A percentile compares a stretch with the other conserved stretches of the same genome.
Conservation (phyloP, 371 early-diverging fungal species). For the Lichtheimia corymbifera region DNA sequence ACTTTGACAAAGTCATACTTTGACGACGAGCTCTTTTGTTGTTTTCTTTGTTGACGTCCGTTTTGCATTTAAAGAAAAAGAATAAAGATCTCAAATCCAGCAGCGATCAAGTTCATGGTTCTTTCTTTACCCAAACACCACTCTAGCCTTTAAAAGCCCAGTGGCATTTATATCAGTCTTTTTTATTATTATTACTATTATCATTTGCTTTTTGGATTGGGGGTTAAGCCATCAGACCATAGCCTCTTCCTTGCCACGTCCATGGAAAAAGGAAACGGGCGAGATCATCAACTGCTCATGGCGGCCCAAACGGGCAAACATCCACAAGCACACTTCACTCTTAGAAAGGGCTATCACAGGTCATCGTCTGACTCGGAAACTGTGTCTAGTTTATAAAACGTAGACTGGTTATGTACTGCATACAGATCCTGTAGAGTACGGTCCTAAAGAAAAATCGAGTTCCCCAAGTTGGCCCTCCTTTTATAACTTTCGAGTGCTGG, state of each 20-base stretch:
- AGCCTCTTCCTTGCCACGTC: slow-evolving; percentile 44
- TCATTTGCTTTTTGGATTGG: too few species aligned
- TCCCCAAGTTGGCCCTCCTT: slow-evolving; percentile 16
- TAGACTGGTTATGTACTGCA: slow-evolving; percentile 53
- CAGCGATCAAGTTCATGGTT: too few species aligned
- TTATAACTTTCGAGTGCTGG: slow-evolving; percentile 26
- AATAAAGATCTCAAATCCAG: too few species aligned
- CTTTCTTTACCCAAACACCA: too few species aligned
- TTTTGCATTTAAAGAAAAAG: too few species aligned
- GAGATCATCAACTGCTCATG: slow-evolving; percentile 41
- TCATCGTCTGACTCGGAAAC: slow-evolving; percentile 48
- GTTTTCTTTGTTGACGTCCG: not conserved
- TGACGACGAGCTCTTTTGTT: slow-evolving; percentile 33
- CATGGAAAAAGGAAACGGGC: slow-evolving; percentile 36
- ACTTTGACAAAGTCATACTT: slow-evolving; percentile 50
- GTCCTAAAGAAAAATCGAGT: slow-evolving; percentile 43
- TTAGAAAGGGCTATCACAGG: slow-evolving; percentile 40
- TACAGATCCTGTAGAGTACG: slow-evolving; percentile 60
- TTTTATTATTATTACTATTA: too few species aligned
- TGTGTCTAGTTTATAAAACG: slow-evolving; percentile 53
- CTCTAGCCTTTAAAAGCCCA: too few species aligned
- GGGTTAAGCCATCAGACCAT: slow-evolving; percentile 33
- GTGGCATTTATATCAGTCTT: too few species aligned
- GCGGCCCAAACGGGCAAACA: slow-evolving; percentile 18
- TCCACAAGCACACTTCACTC: slow-evolving; percentile 46